Evolutionary conservation across 2,329 filamentous ascomycete species (phyloP), one percentile per base, ranked within the genome.

Genomic region (Sporothrix phasma): DNA sequence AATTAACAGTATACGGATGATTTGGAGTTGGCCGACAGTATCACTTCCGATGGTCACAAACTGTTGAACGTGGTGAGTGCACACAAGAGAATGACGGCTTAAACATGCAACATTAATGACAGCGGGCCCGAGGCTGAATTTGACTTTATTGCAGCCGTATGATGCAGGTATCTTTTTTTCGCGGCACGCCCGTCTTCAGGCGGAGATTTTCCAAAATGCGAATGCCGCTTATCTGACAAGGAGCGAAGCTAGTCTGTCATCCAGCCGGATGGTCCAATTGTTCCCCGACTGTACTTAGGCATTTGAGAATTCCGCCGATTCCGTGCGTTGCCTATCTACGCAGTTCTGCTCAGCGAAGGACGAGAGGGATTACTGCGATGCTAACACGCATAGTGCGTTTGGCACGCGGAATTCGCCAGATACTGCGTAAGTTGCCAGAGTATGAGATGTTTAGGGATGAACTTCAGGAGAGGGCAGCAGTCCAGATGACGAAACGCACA

Each of bases 251-350:
- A 39, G 24, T 17, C 31, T 22, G n/a, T 39, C 41, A 26, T 31
- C 56, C 7, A 4, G 45, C 10, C 31, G 46, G 26, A 74, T 75
- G 47, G 46, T 8, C 19, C 8, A 74, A 75, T 22, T 46, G 88
- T 94, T 67, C 85, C 87, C n/a, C 92, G 92, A 0, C 78, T 96
- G 17, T 93, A 96, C 74, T 84, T 94, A 64, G 91, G 92, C 22
- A 79, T 97, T 22, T 92, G 97, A 70, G 97, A 97, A 75, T 96
- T 92, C 1, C 85, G 92, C 45, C 87, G 92, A 5, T 96, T 97
- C 78, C 85, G 93, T 62, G 92, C 92, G 0, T 78, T 97, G n/a
- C 92, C 93, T 0, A 88, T 91, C 8, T 97, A 97, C 72, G 87
- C 90, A 11, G 88, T 87, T 0, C 80, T 97, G 2, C 73, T 88